Evolutionary conservation across 2,329 filamentous ascomycete genomes (phyloP).

Genomic region (Thelonectria discophora): DNA sequence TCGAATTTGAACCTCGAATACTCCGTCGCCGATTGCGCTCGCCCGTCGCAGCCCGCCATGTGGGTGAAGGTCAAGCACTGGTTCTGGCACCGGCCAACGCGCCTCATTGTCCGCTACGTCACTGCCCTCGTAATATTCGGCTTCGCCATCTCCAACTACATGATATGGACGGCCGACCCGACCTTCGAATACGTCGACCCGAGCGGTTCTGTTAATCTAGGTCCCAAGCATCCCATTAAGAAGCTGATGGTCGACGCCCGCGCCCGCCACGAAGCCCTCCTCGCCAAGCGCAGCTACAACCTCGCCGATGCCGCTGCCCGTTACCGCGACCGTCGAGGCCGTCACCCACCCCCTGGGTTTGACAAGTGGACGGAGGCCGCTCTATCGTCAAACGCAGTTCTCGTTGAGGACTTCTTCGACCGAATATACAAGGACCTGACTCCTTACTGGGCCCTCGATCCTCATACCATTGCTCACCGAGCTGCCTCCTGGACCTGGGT

Average conservation of each 20-base stretch:
- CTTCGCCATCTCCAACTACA: constrained; percentile 44
- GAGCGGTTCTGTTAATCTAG: constrained; percentile 37
- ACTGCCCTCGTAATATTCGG: constrained; percentile 37
- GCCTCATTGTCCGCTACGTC: constrained; percentile 44
- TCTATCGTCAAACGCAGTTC: constrained; percentile 58
- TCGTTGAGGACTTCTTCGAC: constrained; percentile 71
- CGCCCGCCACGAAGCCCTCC: constrained; percentile 51
- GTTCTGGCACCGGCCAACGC: constrained; percentile 42
- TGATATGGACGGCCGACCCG: constrained; percentile 43
- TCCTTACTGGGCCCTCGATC: constrained; percentile 67
- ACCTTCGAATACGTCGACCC: constrained; percentile 39
- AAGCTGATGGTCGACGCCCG: constrained; percentile 58
- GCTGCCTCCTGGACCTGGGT: constrained; percentile 56
- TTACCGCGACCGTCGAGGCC: constrained; percentile 65
- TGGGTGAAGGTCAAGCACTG: constrained; percentile 41
- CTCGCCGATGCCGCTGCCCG: constrained; percentile 62
- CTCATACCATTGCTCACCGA: constrained; percentile 49
- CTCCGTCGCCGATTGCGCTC: constrained; percentile 24
- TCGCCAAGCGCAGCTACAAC: constrained; percentile 57
- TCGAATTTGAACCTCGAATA: constrained; percentile 15
- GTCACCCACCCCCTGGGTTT: constrained; percentile 72
- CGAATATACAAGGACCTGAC: constrained; percentile 70
- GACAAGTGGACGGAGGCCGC: constrained; percentile 67
- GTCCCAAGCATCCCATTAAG: constrained; percentile 59
- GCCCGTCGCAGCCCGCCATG: constrained; percentile 30